A percentile compares a stretch with the other conserved stretches of the same genome.
phyloP scores from a whole-genome alignment of 164 flowering plant species.

The Protea cynaroides region DNA sequence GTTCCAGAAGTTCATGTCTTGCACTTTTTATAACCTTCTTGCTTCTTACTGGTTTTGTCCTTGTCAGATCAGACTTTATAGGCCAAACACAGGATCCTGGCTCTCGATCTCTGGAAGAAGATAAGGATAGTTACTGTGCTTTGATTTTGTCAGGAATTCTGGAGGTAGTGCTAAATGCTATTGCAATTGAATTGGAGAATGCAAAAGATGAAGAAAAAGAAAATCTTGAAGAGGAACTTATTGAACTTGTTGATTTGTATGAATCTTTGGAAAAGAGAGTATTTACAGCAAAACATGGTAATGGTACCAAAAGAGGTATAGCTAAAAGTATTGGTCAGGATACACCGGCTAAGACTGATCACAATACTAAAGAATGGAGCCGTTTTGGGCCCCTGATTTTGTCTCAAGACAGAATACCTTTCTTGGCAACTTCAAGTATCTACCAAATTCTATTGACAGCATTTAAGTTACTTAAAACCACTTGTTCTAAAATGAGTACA shows the following conservation, averaged over 20 bases:
- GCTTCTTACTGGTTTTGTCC: slow-evolving; percentile 10
- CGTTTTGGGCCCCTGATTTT: slow-evolving; percentile 23
- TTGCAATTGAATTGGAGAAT: slow-evolving; percentile 55
- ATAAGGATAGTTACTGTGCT: slow-evolving; percentile 37
- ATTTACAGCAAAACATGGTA: slow-evolving; percentile 19
- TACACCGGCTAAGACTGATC: slow-evolving; percentile 16
- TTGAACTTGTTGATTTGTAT: slow-evolving; percentile 42
- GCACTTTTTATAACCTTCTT: neutral
- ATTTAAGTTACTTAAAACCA: slow-evolving; percentile 22
- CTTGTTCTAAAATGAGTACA: slow-evolving; percentile 12
- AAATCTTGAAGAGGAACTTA: slow-evolving; percentile 59
- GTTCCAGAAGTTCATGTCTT: neutral
- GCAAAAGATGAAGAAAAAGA: slow-evolving; percentile 33
- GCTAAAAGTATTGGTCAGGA: slow-evolving; percentile 26
- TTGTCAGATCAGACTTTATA: slow-evolving; percentile 46
- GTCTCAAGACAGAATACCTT: slow-evolving; percentile 33
- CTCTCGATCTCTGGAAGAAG: slow-evolving; percentile 35
- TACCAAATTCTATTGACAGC: slow-evolving; percentile 35
- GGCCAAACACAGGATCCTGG: slow-evolving; percentile 31
- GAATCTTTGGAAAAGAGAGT: slow-evolving; percentile 38
- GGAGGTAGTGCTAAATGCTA: slow-evolving; percentile 58
- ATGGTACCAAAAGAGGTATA: slow-evolving; percentile 29
- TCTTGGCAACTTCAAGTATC: slow-evolving; percentile 64
- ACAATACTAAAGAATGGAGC: slow-evolving; percentile 14
- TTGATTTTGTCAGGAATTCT: slow-evolving; percentile 56